A percentile compares a stretch with the other conserved stretches of the same genome.
Conservation (phyloP, 352 stramenopile species). For the Phytopythium montanum region DNA sequence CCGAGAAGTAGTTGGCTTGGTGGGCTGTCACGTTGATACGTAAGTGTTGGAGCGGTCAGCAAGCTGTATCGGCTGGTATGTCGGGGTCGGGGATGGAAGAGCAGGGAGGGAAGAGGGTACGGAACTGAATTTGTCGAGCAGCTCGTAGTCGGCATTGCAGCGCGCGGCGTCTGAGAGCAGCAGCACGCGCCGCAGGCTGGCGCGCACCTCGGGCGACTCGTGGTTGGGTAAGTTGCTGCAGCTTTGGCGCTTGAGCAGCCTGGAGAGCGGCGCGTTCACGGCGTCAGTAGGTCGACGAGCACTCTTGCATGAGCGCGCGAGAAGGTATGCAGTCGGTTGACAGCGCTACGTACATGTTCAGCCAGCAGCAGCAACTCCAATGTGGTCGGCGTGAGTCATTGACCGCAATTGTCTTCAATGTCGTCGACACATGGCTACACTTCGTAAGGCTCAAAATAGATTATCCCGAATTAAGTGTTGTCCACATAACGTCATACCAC, state of each 20-base stretch:
- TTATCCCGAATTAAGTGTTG: neutral
- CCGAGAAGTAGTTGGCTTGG: constrained; percentile 58
- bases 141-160: constrained; percentile 55
- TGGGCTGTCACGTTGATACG: constrained; percentile 38
- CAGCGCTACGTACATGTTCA: neutral
- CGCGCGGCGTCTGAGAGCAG: constrained; percentile 36
- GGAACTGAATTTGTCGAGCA: constrained; percentile 60
- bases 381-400: neutral
- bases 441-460: constrained; percentile 1
- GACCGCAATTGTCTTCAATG: neutral
- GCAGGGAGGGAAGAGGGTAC: neutral
- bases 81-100: neutral
- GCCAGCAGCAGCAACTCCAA: neutral
- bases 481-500: neutral
- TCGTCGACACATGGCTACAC: constrained; percentile 2
- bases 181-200: constrained; percentile 40
- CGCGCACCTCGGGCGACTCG: constrained; percentile 34
- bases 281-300: too few species aligned
- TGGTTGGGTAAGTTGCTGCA: constrained; percentile 24
- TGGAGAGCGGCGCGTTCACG: neutral
- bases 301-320: too few species aligned
- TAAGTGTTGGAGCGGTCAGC: too few species aligned
- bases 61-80: too few species aligned
- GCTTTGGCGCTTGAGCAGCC: constrained; percentile 18
- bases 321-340: neutral